Percentiles rank a stretch among this genome's conserved stretches.
phyloP scores from a whole-genome alignment of 225 moss, liverwort and hornwort species.

The Physcomitrium patens region DNA sequence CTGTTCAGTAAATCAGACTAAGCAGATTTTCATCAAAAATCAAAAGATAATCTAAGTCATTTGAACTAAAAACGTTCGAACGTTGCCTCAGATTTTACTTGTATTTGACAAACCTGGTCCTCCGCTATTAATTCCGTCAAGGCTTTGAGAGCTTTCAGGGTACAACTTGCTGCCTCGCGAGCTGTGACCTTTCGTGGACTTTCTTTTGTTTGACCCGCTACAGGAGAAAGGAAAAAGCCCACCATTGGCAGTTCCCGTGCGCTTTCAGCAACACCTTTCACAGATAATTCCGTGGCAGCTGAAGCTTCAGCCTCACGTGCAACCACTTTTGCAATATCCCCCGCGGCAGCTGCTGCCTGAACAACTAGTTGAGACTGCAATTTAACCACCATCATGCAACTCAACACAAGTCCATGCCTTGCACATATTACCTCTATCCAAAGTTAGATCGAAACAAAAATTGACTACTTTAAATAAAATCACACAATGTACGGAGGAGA shows the following conservation, averaged over 20 bases:
- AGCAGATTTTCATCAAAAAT: slow-evolving; percentile 20
- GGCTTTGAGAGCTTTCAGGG: slow-evolving; percentile 85
- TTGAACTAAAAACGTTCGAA: slow-evolving; percentile 16
- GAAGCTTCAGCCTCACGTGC: slow-evolving; percentile 84
- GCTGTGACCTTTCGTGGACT: slow-evolving; percentile 72
- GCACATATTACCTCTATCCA: slow-evolving; percentile 4
- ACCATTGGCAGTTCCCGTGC: slow-evolving; percentile 96
- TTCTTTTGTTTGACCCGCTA: slow-evolving; percentile 57
- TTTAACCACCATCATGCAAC: slow-evolving; percentile 30
- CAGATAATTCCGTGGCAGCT: slow-evolving; percentile 54
- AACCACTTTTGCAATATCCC: slow-evolving; percentile 88
- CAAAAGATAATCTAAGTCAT: slow-evolving; percentile 3
- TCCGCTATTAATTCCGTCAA: slow-evolving; percentile 93
- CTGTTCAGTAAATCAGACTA: slow-evolving; percentile 42
- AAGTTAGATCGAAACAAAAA: not conserved
- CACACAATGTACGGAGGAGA: not conserved
- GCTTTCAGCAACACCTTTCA: slow-evolving; percentile 84
- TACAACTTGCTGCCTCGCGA: slow-evolving; percentile 84
- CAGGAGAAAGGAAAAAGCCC: slow-evolving; percentile 80
- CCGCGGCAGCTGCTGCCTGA: slow-evolving; percentile 81
- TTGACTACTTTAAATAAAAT: not conserved
- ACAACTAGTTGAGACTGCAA: slow-evolving; percentile 85
- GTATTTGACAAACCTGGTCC: slow-evolving; percentile 58
- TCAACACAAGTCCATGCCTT: slow-evolving; percentile 28
- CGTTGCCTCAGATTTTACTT: not conserved